Conservation (phyloP, 2,329 filamentous ascomycete genomes). For the Chaetothyriales sp. region DNA sequence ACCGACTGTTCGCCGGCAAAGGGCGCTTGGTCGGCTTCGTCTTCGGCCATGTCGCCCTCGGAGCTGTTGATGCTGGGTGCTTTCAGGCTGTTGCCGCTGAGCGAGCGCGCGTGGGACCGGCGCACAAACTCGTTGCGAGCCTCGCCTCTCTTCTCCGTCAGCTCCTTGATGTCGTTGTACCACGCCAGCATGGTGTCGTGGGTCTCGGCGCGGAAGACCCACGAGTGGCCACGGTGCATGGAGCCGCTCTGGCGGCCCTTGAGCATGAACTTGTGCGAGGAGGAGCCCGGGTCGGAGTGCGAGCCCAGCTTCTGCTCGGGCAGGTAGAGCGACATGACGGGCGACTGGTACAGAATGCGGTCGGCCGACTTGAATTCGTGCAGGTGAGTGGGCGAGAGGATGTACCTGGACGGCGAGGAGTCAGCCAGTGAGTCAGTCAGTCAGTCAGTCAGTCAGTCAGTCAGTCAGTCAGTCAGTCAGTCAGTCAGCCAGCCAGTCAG, state of each 20-base stretch:
- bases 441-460: neutral
- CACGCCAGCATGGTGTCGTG: conserved; percentile 95
- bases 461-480: no score
- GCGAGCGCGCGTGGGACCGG: conserved; percentile 56
- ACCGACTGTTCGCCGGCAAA: conserved; percentile 44
- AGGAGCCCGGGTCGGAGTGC: conserved; percentile 66
- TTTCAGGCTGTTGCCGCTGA: conserved; percentile 49
- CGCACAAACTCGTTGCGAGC: conserved; percentile 80
- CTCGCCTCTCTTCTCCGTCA: conserved; percentile 79
- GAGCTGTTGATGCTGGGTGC: conserved; percentile 53
- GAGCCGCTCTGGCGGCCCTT: conserved; percentile 88
- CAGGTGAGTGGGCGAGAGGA: conserved; percentile 87
- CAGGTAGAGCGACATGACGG: conserved; percentile 91
- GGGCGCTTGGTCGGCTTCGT: conserved; percentile 52
- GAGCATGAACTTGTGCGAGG: conserved; percentile 93
- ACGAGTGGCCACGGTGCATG: conserved; percentile 68
- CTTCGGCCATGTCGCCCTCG: conserved; percentile 65
- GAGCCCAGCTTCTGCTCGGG: conserved; percentile 92
- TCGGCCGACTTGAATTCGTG: conserved; percentile 99
- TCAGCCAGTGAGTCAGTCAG: conserved; percentile 3
- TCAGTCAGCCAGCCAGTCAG: no score
- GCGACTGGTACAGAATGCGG: conserved; percentile 64
- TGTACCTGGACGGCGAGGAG: conserved; percentile 51
- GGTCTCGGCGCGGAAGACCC: conserved; percentile 54
- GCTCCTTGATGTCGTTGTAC: conserved; percentile 80